These are phyloP conservation scores for Odonthalia washingtoniensis DNA, from an alignment of 31 red algal genomes.

Conservation along the genomic window DNA sequence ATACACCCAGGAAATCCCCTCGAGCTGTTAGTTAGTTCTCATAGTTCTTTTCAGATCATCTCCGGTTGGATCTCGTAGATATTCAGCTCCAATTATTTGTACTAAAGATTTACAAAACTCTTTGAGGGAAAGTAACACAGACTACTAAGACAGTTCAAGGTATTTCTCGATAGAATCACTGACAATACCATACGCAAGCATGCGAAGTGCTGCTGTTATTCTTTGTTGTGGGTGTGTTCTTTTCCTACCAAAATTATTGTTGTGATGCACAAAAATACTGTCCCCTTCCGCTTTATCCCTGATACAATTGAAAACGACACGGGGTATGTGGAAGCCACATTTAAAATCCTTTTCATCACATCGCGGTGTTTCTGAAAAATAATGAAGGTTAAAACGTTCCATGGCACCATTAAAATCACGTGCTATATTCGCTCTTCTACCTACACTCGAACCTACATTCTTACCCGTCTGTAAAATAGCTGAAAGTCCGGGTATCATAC, in stretches of 20 bases:
- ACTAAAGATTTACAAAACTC: slow-evolving; percentile 23
- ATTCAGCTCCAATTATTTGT: slow-evolving; percentile 13
- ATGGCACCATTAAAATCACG: slow-evolving; percentile 43
- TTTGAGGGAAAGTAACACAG: slow-evolving; percentile 39
- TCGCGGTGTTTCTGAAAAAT: not conserved
- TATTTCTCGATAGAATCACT: slow-evolving; percentile 43
- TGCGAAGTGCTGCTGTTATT: slow-evolving; percentile 38
- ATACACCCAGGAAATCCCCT: slow-evolving; percentile 30
- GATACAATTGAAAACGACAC: slow-evolving; percentile 23
- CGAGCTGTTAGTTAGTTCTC: not conserved
- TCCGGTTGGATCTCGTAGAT: slow-evolving; percentile 37
- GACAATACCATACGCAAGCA: slow-evolving; percentile 38
- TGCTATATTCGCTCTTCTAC: not conserved
- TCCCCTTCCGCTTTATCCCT: not conserved
- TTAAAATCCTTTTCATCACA: slow-evolving; percentile 25
- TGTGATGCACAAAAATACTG: slow-evolving; percentile 17
- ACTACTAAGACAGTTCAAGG: slow-evolving; percentile 16
- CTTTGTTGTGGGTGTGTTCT: slow-evolving; percentile 35
- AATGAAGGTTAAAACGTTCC: not conserved
- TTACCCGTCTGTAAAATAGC: not conserved
- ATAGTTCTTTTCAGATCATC: slow-evolving; percentile 28
- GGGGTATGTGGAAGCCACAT: slow-evolving; percentile 41
- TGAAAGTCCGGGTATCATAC: slow-evolving; percentile 15
- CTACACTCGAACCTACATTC: not conserved
- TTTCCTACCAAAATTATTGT: not conserved